Percentiles rank a stretch among this genome's conserved stretches.
These are phyloP conservation scores for Tremella fuciformis DNA, from an alignment of 768 basidiomycete species.

Conservation along the genomic window DNA sequence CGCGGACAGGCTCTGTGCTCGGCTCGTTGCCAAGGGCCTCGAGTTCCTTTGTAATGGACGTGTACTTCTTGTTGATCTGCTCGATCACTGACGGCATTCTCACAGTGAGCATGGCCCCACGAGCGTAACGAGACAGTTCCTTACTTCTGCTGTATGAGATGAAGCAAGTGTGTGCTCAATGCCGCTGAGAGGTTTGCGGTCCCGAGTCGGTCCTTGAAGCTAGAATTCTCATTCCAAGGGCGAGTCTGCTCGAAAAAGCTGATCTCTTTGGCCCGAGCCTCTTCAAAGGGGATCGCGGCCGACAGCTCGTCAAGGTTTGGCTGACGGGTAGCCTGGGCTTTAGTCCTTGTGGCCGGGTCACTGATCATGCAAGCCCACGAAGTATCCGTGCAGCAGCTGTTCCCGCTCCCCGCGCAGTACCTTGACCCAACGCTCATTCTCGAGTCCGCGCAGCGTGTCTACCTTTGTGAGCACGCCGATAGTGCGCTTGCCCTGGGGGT, in stretches of 20 bases:
- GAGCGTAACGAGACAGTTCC: neutral
- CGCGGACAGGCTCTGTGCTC: constrained; percentile 17
- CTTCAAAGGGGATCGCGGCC: constrained; percentile 7
- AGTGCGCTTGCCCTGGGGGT: constrained; percentile 61
- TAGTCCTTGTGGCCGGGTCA: no score
- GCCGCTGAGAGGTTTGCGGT: constrained; percentile 12
- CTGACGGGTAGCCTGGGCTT: constrained; percentile 53
- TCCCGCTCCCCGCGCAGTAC: constrained; percentile 13
- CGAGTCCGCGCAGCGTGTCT: constrained; percentile 58
- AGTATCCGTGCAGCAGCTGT: constrained; percentile 23
- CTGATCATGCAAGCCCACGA: no score
- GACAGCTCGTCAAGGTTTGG: constrained; percentile 8
- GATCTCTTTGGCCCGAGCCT: neutral
- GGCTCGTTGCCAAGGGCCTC: constrained; percentile 56
- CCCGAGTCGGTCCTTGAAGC: constrained; percentile 3
- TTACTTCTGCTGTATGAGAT: constrained; percentile 8
- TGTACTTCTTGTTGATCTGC: neutral
- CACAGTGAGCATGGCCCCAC: neutral
- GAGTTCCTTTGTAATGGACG: neutral
- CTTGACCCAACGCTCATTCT: constrained; percentile 44
- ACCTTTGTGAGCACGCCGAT: constrained; percentile 75
- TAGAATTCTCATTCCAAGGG: neutral
- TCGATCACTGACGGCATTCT: constrained; percentile 7
- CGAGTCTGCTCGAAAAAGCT: constrained; percentile 4
- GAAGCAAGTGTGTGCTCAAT: constrained; percentile 9